Conservation (phyloP, 495 filamentous ascomycete genomes). For the Physcia stellaris region DNA sequence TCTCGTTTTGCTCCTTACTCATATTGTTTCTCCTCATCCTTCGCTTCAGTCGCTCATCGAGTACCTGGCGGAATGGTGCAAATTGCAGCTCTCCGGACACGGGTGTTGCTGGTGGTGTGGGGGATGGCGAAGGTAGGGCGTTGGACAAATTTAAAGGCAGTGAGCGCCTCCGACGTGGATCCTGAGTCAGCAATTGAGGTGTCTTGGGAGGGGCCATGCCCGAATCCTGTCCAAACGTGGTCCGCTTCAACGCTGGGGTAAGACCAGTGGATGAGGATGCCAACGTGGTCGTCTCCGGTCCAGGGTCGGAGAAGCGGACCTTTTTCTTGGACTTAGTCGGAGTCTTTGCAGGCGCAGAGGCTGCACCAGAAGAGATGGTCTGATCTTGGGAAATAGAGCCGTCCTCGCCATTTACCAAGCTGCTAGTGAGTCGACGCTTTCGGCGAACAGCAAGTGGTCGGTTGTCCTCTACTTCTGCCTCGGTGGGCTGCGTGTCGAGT, state of each 20-base stretch:
- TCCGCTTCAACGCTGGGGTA: conserved; percentile 50
- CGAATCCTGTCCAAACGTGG: conserved; percentile 34
- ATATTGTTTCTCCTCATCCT: conserved; percentile 56
- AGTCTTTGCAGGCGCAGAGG: conserved; percentile 9
- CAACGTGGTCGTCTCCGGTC: conserved; percentile 30
- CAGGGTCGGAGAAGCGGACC: conserved; percentile 63
- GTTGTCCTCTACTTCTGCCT: conserved; percentile 13
- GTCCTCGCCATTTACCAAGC: no score
- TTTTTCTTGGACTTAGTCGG: conserved; percentile 36
- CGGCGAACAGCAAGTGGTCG: conserved; percentile 17
- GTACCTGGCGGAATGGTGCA: conserved; percentile 50
- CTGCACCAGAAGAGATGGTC: conserved; percentile 1
- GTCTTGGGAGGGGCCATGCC: conserved; percentile 9
- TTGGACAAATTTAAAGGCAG: conserved; percentile 19
- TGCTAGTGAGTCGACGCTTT: conserved; percentile 8
- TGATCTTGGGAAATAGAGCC: conserved; percentile 5
- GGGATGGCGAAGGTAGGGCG: conserved; percentile 11
- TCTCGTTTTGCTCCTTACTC: conserved; percentile 60
- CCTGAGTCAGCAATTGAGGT: conserved; percentile 21
- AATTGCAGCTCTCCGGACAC: conserved; percentile 39
- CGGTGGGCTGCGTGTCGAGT: no score
- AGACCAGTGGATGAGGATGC: conserved; percentile 42
- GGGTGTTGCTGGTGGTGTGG: conserved; percentile 12
- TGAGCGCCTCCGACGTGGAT: conserved; percentile 15
- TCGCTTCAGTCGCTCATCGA: conserved; percentile 59